These are phyloP conservation scores for Diaporthe sp. DNA, from an alignment of 2,329 filamentous ascomycete genomes.

Conservation along the genomic window DNA sequence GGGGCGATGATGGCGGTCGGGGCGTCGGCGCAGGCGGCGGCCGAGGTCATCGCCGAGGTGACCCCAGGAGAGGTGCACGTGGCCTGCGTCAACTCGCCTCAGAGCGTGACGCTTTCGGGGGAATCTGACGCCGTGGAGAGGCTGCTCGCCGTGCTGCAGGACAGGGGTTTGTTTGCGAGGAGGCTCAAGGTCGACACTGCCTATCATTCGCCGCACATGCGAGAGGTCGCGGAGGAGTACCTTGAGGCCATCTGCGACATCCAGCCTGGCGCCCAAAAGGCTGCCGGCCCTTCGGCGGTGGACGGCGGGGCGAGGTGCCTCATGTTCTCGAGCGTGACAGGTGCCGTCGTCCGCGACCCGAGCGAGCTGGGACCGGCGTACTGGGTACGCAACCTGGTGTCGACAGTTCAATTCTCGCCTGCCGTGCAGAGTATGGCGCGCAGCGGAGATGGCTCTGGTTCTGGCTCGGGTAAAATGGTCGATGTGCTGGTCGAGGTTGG, in stretches of 20 bases:
- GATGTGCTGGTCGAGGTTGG: constrained; percentile 46
- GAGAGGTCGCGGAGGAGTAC: constrained; percentile 46
- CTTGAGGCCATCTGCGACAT: constrained; percentile 13
- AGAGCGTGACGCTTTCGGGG: constrained; percentile 51
- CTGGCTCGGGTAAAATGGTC: background rate
- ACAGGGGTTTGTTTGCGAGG: constrained; percentile 48
- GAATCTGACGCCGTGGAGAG: constrained; percentile 47
- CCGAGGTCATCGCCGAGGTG: constrained; percentile 40
- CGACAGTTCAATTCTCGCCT: constrained; percentile 48
- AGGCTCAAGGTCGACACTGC: constrained; percentile 49
- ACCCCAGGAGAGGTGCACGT: constrained; percentile 39
- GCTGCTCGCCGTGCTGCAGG: constrained; percentile 38
- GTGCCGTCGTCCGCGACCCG: background rate
- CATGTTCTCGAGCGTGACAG: constrained; percentile 31
- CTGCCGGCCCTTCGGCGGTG: background rate
- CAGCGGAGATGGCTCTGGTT: background rate
- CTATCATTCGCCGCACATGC: constrained; percentile 55
- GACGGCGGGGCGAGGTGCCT: background rate
- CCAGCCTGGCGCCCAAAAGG: background rate
- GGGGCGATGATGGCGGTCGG: constrained; percentile 44
- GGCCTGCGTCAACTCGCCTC: constrained; percentile 45
- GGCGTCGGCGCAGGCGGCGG: constrained; percentile 19
- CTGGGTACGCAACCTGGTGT: constrained; percentile 50
- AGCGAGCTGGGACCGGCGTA: constrained; percentile 43
- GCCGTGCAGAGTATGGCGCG: constrained; percentile 37